Percentiles rank a stretch among this genome's conserved stretches.
Conservation (phyloP, 2,329 filamentous ascomycete genomes). For the Alternaria longipes region DNA sequence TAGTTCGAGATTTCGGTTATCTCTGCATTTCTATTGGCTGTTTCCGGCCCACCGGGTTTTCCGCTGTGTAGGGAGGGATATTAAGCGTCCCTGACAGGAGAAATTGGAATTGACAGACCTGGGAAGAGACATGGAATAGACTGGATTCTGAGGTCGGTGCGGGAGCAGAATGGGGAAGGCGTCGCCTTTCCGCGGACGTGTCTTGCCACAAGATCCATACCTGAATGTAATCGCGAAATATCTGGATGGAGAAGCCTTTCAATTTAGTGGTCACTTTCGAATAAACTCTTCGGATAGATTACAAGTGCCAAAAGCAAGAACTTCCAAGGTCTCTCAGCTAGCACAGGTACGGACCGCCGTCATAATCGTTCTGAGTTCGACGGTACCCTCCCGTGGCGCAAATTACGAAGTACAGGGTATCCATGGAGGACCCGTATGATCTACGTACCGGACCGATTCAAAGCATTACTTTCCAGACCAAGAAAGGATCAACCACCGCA, state of each 20-base stretch:
- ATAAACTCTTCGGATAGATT: background rate
- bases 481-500: conserved; percentile 22
- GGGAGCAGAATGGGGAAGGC: conserved; percentile 11
- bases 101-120: conserved; percentile 1
- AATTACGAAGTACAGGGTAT: conserved; percentile 12
- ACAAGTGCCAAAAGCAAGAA: background rate
- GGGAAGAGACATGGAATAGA: background rate
- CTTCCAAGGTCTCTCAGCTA: background rate
- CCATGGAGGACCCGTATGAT: conserved; percentile 8
- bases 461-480: conserved; percentile 15
- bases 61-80: no score
- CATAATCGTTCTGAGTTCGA: background rate
- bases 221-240: background rate
- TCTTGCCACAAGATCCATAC: background rate
- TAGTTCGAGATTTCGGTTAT: no score
- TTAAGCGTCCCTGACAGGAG: conserved; percentile 13
- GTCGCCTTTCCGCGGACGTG: background rate
- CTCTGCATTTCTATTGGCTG: no score
- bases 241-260: background rate
- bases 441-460: conserved; percentile 4
- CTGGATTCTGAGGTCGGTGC: conserved; percentile 1
- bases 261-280: background rate
- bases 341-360: background rate
- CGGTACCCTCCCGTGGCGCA: background rate
- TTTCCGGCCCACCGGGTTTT: no score